Evolutionary conservation across 805 yeast genomes (phyloP), one percentile per base, ranked within the genome.

Genomic region (Naumovozyma castellii): DNA sequence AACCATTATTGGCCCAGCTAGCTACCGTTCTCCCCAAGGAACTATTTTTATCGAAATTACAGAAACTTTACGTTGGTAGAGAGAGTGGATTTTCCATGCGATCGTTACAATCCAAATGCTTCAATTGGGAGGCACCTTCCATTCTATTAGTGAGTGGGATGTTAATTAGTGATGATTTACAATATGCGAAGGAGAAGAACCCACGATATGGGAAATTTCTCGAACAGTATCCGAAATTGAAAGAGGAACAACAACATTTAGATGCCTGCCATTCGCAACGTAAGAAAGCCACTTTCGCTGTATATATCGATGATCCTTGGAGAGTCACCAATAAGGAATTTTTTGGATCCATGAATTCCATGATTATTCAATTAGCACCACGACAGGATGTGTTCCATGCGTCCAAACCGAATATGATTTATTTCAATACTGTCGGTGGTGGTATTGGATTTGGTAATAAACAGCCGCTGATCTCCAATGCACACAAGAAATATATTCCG

Each of bases 101-200:
- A 22, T 81, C 95, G 0, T 72, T 90, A 42, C 95, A 88, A 60
- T 73, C 80, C 41, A 84, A 80, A 46, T 82, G 81, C 0, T 76
- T 85, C 66, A 85, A 87, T 50, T 90, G 97, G 95, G 78, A 75
- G 49, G 92, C 95, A 0, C 95, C 96, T 0, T 75, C 95, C 0
- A 56, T 90, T 1, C 48, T 88, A 6, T 43, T 88, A 0, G 66
- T 90, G 0, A 71, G 76, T 2, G 97, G 97, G 0, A 71, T 68
- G 48, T 56, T 75, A 35, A 56, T 79, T 9, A 30, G 39, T 3
- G 48, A 58, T 44, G 61, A 54, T 39, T 34, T 38, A 3, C 56
- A 53, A 16, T 56, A 51, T 39, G 42, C 40, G 8, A 36, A 37
- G 5, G 43, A 33, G 16, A 66, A 51, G 42, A 65, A 45, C 43